Base-by-base conservation (phyloP, 495 filamentous ascomycete species). In the Penicillium daleae region DNA sequence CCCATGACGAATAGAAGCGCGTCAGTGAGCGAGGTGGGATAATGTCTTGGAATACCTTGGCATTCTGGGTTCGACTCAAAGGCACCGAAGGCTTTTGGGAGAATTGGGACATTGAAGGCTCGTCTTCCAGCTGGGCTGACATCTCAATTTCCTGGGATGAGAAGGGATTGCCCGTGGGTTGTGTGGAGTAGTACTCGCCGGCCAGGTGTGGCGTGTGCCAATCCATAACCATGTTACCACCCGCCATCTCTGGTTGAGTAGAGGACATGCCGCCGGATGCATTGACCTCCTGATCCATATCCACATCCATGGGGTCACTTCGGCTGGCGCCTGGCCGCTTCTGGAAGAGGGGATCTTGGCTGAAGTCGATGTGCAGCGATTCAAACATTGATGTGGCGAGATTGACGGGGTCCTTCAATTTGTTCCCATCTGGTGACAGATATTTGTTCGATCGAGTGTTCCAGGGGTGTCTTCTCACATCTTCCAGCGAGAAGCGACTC, bases 351-450 rank as follows among this genome's bases (percentile, higher is more conserved):
- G 90, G 87, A 57, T 87, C 80, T 57, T 89, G 86, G 55, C 78
- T 87, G 74, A 98, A 93, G 72, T 97, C 90, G 73, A 99, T 97
- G 58, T 87, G 90, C n/a, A 99, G 86, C 37, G 83, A 88, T 67
- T 96, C 91, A 59, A 99, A 90, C 90, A 99, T 96, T 65, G 90
- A 86, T 0, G 95, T 96, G 29, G 95, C 95, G 21, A 98, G 80
- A 26, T 86, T 85, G 62, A 98, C 77, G 1, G 90, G 89, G 64
- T 97, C 92, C 22, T 84, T 82, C n/a, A 93, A 83, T 61, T 83
- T 86, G 2, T 26, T 52, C 66, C 94, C 94, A 52, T 94, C 87
- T 0, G 81, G 62, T 0, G 84, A 85, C 6, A 98, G 83, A 68
- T 90, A 88, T 39, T 83, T 85, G 71, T 98, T 98, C 35, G 79